Evolutionary conservation across 2,329 filamentous ascomycete species (phyloP), one percentile per base, ranked within the genome.

Genomic region (Trichoderma simmonsii): DNA sequence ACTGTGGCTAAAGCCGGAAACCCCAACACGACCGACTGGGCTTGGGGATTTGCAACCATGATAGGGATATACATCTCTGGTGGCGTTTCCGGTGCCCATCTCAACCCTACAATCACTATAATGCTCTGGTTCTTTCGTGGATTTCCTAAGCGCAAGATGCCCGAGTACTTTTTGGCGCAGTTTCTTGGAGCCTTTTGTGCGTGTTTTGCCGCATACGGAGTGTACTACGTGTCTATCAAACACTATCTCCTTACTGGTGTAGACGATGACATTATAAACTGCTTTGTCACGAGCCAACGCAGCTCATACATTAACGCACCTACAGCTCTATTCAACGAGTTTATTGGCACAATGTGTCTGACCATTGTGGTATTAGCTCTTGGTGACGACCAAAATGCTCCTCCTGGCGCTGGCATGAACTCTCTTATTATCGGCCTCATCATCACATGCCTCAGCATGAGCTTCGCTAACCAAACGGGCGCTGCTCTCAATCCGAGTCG

Each of bases 41-140:
- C 63, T 12, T 66, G 63, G 63, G 63, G 63, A n/a, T 66, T 66
- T 56, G 63, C 63, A 11, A 66, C 43, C 21, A 66, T 66, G 63
- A 66, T 66, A 34, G 63, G 63, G 12, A 66, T 66, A 32, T 66
- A 66, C 48, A 66, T 66, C 21, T 66, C 63, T 36, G 63, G 63
- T 66, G 48, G 48, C 18, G 63, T 66, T 39, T 66, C 63, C 14
- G 63, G 63, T 26, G 63, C 48, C 32, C 63, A 66, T 56, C n/a
- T 66, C 0, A 66, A 66, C 6, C 63, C 63, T 28, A 66, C 48
- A 26, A 66, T 66, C 21, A 66, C 63, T 18, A 56, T 26, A 9
- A 66, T 66, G 48, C 21, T 66, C 6, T 66, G 63, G 63, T 66
- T 66, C 48, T 66, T 18, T 36, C 63, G 63, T 15, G 63, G 63